Evolutionary conservation across 345 rosid genomes (phyloP).

Genomic region (Lenwebbia sp.): DNA sequence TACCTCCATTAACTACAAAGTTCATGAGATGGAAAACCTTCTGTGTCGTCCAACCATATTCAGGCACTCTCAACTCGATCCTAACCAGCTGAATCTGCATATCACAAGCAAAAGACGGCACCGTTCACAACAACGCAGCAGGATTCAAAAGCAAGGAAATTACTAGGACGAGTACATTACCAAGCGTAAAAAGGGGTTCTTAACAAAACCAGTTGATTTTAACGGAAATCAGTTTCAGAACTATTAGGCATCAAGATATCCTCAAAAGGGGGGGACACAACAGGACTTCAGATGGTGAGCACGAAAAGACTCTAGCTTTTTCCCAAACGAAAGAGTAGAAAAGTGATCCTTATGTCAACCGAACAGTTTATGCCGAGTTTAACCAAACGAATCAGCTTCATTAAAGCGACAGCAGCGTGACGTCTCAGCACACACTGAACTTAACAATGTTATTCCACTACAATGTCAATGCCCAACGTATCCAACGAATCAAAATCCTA

Average conservation of each 20-base stretch:
- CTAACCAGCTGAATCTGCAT: slow-evolving; percentile 73
- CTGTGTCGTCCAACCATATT: slow-evolving; percentile 97
- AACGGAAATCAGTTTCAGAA: not conserved
- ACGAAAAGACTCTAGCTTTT: not conserved
- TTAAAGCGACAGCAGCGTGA: not conserved
- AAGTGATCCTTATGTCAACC: not conserved
- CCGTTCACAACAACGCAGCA: not conserved
- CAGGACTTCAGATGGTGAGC: not conserved
- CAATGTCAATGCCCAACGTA: not conserved
- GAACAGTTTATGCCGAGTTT: not conserved
- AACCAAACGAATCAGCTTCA: not conserved
- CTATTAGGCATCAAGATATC: not conserved
- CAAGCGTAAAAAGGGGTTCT: not conserved
- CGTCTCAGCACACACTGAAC: not conserved
- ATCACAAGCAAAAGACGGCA: not conserved
- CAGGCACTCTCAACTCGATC: slow-evolving; percentile 95
- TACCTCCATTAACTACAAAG: slow-evolving; percentile 97
- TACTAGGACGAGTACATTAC: not conserved
- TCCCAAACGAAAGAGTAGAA: not conserved
- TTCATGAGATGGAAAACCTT: slow-evolving; percentile 98
- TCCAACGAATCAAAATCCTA: not conserved
- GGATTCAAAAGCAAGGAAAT: not conserved
- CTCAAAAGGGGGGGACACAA: not conserved
- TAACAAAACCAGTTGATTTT: not conserved
- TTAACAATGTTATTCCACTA: not conserved